Conservation (phyloP, 225 moss, liverwort and hornwort genomes). For the Neckera pumila region DNA sequence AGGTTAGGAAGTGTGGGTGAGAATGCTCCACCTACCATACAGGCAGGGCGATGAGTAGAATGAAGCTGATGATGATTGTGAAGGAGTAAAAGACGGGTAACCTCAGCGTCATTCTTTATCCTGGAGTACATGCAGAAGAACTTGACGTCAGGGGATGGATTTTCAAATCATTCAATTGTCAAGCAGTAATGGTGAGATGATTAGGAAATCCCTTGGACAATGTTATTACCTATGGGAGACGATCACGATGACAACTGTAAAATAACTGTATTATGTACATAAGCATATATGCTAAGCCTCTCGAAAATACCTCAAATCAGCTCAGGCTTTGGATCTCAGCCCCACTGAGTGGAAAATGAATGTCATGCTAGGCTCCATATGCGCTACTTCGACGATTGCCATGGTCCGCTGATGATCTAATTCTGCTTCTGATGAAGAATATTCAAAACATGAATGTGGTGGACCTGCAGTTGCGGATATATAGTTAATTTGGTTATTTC, state of each 20-base stretch:
- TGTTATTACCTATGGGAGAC: background rate
- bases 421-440: background rate
- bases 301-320: background rate
- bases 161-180: background rate
- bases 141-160: background rate
- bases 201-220: no score
- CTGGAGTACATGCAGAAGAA: background rate
- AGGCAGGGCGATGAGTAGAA: slow-evolving; percentile 2
- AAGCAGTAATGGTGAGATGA: background rate
- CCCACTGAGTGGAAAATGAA: background rate
- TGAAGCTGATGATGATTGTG: background rate
- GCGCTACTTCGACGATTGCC: background rate
- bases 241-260: background rate
- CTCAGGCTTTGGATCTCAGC: background rate
- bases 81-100: background rate
- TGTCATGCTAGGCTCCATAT: background rate
- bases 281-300: background rate
- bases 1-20: background rate
- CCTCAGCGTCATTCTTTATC: background rate
- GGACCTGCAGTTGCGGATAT: background rate
- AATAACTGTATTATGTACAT: background rate
- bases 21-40: slow-evolving; percentile 3
- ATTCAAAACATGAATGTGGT: background rate
- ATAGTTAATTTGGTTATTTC: background rate
- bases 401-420: background rate